Evolutionary conservation across 2,329 filamentous ascomycete species (phyloP), one percentile per base, ranked within the genome.

Genomic region (Fusarium fujikuroi): DNA sequence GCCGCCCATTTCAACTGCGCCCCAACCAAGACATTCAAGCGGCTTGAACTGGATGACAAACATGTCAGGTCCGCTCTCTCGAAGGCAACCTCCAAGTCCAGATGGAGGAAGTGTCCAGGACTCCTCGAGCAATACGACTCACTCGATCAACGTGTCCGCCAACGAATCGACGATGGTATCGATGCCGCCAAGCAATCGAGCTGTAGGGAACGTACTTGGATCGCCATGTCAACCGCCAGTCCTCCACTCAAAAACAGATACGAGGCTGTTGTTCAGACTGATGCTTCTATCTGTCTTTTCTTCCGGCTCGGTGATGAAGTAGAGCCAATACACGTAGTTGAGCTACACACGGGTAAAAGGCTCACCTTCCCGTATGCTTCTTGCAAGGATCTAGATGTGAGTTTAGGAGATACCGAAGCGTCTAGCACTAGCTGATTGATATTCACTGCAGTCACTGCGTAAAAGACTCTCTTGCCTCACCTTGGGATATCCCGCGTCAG

Each of bases 391-490:
- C 21, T 49, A 2, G 1, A 18, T 18, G 46, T 49, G 0, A 49
- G 46, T 49, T 8, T 1, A 49, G 4, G 3, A 30, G 2, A 16
- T 5, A 32, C 30, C 10, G 30, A 32, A 32, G 30, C 30, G 10
- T 32, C 3, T 11, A 32, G 30, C 30, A 12, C 10, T 12, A 2
- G 5, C 46, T 50, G 21, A 50, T 12, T 12, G 9, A 9, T 18
- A 1, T 18, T 1, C 0, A 32, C 4, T 10, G 11, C 8, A 50
- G 47, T 18, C 12, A 0, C 2, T 50, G 0, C 47, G 6, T 9
- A 7, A 18, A 23, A 50, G 5, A 14, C 7, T 50, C 7, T 34
- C 47, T 19, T 1, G 3, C 2, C 21, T 50, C 3, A 32, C 0
- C 28, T 4, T 18, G 21, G 28, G 28, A n/a, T 4, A 12, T 2